Base-by-base conservation (phyloP, 495 filamentous ascomycete species). In the Aspergillus sclerotiicarbonarius region DNA sequence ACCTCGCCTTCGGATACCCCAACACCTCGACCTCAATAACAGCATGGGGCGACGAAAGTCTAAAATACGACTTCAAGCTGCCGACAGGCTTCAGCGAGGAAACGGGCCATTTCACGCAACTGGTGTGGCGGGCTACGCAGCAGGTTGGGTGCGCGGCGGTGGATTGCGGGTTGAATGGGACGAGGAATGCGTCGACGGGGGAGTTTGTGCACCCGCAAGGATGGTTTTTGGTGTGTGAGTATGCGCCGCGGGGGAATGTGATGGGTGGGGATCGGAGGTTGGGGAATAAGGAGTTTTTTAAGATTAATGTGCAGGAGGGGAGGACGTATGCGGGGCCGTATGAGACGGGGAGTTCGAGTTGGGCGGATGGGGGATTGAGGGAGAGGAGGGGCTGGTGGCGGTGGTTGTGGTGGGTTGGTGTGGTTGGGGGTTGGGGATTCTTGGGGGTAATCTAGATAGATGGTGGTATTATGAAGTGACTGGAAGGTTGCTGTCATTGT, bases 31-130 rank as follows among this genome's bases (percentile, higher is more conserved):
- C 80, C 7, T 79, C 84, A 15, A 78, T 93, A 21, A 80, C 81
- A 37, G 81, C 76, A 19, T 94, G 90, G 90, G 89, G 81, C 12
- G 62, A 83, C 59, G 90, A 94, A 70, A 58, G 80, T 12, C 51
- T 60, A 0, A 30, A 71, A 6, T 93, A 91, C 62, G 67, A 90
- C 59, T 91, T 81, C 70, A 12, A 62, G 0, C 63, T 73, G 4
- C 73, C 77, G 8, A 76, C 81, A 0, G 78, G 75, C 0, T 92
- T 89, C 67, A 72, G 59, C 8, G 79, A 88, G 58, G 62, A 71
- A 16, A 91, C 90, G n/a, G 90, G 90, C 0, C 90, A 95, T 71
- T 95, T 91, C 69, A 91, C 90, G 25, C 90, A 92, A 76, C 67
- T 95, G 44, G 89, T 93, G 1, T 95, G 90, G 90, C 84, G 81